Base-by-base conservation (phyloP, 2,329 filamentous ascomycete species). In the Gnomoniopsis smithogilvyi region DNA sequence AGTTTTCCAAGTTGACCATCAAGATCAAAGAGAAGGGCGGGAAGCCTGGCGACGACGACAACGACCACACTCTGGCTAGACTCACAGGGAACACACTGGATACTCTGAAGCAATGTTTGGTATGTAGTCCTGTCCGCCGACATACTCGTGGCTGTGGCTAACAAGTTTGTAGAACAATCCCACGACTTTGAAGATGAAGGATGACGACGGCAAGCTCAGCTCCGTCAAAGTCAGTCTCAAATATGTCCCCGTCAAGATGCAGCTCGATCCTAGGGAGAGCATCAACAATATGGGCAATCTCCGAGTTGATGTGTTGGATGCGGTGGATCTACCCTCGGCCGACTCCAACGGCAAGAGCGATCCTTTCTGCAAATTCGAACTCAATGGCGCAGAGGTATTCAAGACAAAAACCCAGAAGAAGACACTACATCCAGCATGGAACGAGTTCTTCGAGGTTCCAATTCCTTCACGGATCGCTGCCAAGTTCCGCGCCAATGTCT, bases 231-330 rank as follows among this genome's bases (percentile, higher is more conserved):
- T 99, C 70, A 96, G 90, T 76, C 83, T 97, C 69, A 96, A 96
- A 74, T 99, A 96, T 71, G 87, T 99, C 24, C 95, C 95, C 0
- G 87, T 98, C 62, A 87, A 91, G 77, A 99, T 99, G 95, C 80
- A 87, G 58, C 88, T 99, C 51, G 92, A 99, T 68, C 90, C 95
- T 0, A 92, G 88, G 67, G 95, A 99, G 75, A 97, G 92, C 69
- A 96, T 99, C 80, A 98, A 97, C 84, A 99, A 99, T 75, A 96
- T 96, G 86, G 95, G 95, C 61, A 93, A 87, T 60, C 86, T 99
- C 22, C 90, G 93, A 21, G 91, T 99, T n/a, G 92, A 98, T 68
- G 83, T 99, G 19, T 78, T 98, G 41, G 92, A 96, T 72, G 95
- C 88, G 19, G 78, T 84, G 10, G 88, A 96, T 61, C 83, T 99